Base-by-base conservation (phyloP, 2,329 filamentous ascomycete genomes). In the Alternaria infectoria region DNA sequence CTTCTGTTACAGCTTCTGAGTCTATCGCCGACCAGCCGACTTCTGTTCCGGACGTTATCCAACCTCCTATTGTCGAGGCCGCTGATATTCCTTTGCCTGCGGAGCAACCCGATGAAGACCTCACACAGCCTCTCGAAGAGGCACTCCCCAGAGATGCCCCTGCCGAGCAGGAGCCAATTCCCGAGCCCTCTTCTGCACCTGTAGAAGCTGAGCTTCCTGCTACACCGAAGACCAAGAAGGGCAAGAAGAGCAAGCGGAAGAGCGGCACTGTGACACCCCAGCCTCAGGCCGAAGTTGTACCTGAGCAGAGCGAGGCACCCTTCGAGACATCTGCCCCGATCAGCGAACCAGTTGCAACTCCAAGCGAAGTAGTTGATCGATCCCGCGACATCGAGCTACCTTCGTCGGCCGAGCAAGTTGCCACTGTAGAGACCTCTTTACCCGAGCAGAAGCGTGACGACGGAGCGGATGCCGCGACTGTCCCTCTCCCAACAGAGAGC, bases 171-270 rank as follows among this genome's bases (percentile, higher is more conserved):
- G 45, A 62, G 25, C 44, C 19, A 4, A 23, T 25, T 8, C 13
- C 50, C 3, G 44, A 40, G 23, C 21, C 51, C 28, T 32, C 28
- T 3, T 43, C 54, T 9, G n/a, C 40, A 2, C 4, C 32, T 36
- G 19, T 21, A 40, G 51, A 60, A 25, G 17, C 32, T 25, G 51
- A 56, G 8, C 10, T 19, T 6, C 15, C 21, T n/a, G 11, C n/a
- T 40, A 60, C 45, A 11, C 45, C 58, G 5, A 64, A 64, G 32
- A 25, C 13, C n/a, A 62, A 65, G 12, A 65, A 62, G 28, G 32
- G 28, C 15, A 65, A 62, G 59, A 65, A 65, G 46, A 54, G 11
- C 32, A 64, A 61, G 50, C 45, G 26, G 12, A 61, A 66, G 56
- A 61, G 57, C 28, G 57, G 49, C 6, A 32, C 40, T 13, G 12